These are phyloP conservation scores for Rhodotorula sp. DNA, from an alignment of 1,284 basidiomycete species.

Conservation along the genomic window DNA sequence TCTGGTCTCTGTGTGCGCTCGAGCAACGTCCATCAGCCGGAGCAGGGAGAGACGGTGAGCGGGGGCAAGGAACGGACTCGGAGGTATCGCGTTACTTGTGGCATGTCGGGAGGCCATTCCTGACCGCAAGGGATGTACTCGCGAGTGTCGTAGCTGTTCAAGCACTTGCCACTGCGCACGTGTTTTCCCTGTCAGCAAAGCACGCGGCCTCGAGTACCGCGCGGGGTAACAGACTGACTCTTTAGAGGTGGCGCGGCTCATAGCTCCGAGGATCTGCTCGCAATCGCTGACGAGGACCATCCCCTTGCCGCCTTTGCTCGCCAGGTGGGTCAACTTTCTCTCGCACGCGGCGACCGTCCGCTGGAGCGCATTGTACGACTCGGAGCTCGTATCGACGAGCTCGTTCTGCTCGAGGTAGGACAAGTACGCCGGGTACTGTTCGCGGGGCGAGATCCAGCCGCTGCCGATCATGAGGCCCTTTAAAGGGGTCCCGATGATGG, in stretches of 20 bases:
- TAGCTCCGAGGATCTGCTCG: slow-evolving; percentile 63
- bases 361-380: slow-evolving; percentile 65
- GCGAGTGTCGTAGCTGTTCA: slow-evolving; percentile 94
- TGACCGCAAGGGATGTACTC: slow-evolving; percentile 81
- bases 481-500: slow-evolving; percentile 53
- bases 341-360: slow-evolving; percentile 65
- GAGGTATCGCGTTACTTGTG: slow-evolving; percentile 73
- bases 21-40: neutral
- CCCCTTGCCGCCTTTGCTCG: slow-evolving; percentile 54
- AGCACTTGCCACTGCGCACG: slow-evolving; percentile 59
- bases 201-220: slow-evolving; percentile 53
- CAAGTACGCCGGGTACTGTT: slow-evolving; percentile 82
- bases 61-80: slow-evolving; percentile 57
- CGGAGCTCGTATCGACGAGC: slow-evolving; percentile 68
- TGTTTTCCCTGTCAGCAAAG: neutral
- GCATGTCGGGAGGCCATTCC: slow-evolving; percentile 92
- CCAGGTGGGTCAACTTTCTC: slow-evolving; percentile 53
- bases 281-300: slow-evolving; percentile 62
- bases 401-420: slow-evolving; percentile 60
- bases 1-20: slow-evolving; percentile 62
- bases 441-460: slow-evolving; percentile 88
- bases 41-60: too few relatives aligned
- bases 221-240: slow-evolving; percentile 47
- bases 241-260: slow-evolving; percentile 54
- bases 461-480: slow-evolving; percentile 90